Evolutionary conservation across 2,329 filamentous ascomycete genomes (phyloP), one percentile per base, ranked within the genome.

Genomic region (Pseudogymnoascus sp.): DNA sequence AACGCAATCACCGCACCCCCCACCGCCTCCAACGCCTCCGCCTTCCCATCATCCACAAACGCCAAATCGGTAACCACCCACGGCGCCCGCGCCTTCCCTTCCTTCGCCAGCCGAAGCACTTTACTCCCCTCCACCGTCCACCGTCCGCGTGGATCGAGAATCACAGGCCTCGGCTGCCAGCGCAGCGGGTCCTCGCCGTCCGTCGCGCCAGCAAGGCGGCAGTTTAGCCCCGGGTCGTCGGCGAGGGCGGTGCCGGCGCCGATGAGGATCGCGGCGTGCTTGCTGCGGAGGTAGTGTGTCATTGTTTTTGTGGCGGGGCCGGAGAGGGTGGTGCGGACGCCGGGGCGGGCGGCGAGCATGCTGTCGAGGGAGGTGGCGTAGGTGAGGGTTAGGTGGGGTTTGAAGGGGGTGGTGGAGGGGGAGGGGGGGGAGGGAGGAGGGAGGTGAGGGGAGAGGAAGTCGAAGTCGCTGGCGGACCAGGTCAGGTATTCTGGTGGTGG

Each of bases 301-400:
- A 98, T 96, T 62, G 90, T 84, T 76, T 96, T 96, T 39, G 91
- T 91, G 67, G 87, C 81, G 0, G 89, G 84, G 3, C 93, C 93
- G 1, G 93, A 98, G 13, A 98, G 83, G 0, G 84, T 80, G 1
- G 93, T 98, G 68, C 89, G 90, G n/a, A 86, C 81, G 13, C 92
- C 92, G 0, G 92, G 91, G 0, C 87, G 82, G 28, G 93, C 81
- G 1, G 92, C 85, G 61, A 96, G 82, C 63, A 87, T 85, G 43
- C 89, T 88, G 78, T 98, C 93, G 69, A 99, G 87, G 3, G 93
- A 97, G 6, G 88, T 89, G 21, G 95, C 93, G 76, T 93, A 98
- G 11, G 93, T 97, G 43, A 97, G 81, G 1, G 93, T 97, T 61
- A 92, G 83, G 73, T 83, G 84, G 10, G 80, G 68, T 6, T 70